These are phyloP conservation scores for Colletotrichum coccodes DNA, from an alignment of 2,329 filamentous ascomycete genomes.

Conservation along the genomic window DNA sequence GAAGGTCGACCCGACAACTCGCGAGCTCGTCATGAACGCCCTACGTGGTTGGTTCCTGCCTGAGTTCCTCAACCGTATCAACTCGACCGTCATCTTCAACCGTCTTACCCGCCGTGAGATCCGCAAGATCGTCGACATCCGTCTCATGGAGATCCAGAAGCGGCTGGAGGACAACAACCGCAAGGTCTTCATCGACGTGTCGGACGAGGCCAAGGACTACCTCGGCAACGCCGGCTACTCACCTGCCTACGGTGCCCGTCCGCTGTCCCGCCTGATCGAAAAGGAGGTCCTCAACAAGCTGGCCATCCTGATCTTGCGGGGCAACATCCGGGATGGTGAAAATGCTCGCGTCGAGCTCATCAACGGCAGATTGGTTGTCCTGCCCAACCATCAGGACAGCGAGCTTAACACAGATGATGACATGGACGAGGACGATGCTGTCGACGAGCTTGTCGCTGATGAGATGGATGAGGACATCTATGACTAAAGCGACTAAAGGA, in stretches of 20 bases:
- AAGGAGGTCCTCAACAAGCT: conserved; percentile 96
- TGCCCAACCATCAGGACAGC: conserved; percentile 81
- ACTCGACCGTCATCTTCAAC: conserved; percentile 97
- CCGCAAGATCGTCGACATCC: conserved; percentile 93
- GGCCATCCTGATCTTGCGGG: conserved; percentile 89
- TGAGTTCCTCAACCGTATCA: conserved; percentile 98
- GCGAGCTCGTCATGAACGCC: conserved; percentile 89
- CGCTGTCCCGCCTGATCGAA: conserved; percentile 89
- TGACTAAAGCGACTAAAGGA: conserved; percentile 42
- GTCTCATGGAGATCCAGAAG: conserved; percentile 89
- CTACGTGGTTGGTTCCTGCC: conserved; percentile 97
- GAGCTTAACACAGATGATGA: conserved; percentile 68
- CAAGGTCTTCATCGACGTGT: conserved; percentile 86
- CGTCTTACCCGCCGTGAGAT: conserved; percentile 91
- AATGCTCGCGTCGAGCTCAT: conserved; percentile 80
- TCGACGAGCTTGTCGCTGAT: conserved; percentile 73
- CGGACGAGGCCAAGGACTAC: conserved; percentile 90
- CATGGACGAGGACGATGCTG: conserved; percentile 78
- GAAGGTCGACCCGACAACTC: conserved; percentile 84
- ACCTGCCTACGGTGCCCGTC: conserved; percentile 92
- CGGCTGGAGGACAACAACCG: conserved; percentile 86
- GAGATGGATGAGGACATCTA: conserved; percentile 70
- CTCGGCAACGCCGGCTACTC: conserved; percentile 92
- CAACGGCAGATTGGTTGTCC: conserved; percentile 81
- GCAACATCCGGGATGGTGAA: conserved; percentile 88